phyloP scores from a whole-genome alignment of 2,329 filamentous ascomycete species.

The Penicillium occitanis region DNA sequence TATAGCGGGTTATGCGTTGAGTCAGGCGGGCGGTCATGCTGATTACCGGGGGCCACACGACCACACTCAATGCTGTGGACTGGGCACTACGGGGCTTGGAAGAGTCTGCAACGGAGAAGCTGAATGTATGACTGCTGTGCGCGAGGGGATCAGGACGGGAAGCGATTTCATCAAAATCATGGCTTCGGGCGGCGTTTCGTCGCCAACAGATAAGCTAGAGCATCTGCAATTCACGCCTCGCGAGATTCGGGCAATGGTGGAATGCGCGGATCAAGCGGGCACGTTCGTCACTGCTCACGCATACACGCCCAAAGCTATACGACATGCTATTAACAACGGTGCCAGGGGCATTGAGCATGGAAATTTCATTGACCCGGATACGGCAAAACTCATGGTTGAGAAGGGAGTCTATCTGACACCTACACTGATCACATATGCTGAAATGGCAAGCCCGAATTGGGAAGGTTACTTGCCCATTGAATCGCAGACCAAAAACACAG shows the following conservation, averaged over 20 bases:
- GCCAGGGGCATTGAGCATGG: slow-evolving; percentile 58
- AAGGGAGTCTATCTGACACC: slow-evolving; percentile 54
- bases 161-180: slow-evolving; percentile 65
- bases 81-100: slow-evolving; percentile 39
- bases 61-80: slow-evolving; percentile 48
- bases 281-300: slow-evolving; percentile 60
- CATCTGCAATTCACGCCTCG: slow-evolving; percentile 58
- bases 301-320: slow-evolving; percentile 57
- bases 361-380: slow-evolving; percentile 46
- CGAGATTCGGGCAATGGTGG: slow-evolving; percentile 58
- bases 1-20: slow-evolving; percentile 55
- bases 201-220: slow-evolving; percentile 55
- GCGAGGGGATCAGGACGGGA: slow-evolving; percentile 57
- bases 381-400: slow-evolving; percentile 53
- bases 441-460: slow-evolving; percentile 46
- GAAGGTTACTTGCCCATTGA: slow-evolving; percentile 32
- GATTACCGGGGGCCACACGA: slow-evolving; percentile 51
- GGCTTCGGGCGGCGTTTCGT: slow-evolving; percentile 58
- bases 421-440: slow-evolving; percentile 54
- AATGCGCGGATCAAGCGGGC: slow-evolving; percentile 42
- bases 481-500: slow-evolving; percentile 52
- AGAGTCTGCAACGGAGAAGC: slow-evolving; percentile 56
- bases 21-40: slow-evolving; percentile 60
- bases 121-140: slow-evolving; percentile 53
- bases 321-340: slow-evolving; percentile 56